These are phyloP conservation scores for Sordariomycetes sp. DNA, from an alignment of 2,329 filamentous ascomycete species.

Conservation along the genomic window DNA sequence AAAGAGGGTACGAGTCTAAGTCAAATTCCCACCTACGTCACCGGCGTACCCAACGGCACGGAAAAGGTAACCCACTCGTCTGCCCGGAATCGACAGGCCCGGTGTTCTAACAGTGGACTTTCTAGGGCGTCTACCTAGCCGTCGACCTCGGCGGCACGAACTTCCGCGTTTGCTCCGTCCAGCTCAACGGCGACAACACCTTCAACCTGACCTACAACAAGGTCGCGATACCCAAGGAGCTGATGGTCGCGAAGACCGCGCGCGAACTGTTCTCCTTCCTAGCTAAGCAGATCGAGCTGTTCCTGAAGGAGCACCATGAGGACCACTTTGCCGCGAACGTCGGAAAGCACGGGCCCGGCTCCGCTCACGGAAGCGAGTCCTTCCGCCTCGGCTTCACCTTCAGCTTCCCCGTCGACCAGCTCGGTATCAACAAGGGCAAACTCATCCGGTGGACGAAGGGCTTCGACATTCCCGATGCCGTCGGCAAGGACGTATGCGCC, in stretches of 20 bases:
- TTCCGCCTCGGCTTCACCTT: conserved; percentile 98
- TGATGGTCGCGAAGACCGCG: conserved; percentile 83
- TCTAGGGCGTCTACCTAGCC: conserved; percentile 82
- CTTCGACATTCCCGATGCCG: conserved; percentile 88
- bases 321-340: conserved; percentile 72
- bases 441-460: conserved; percentile 98
- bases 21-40: conserved; percentile 97
- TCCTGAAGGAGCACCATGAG: conserved; percentile 77
- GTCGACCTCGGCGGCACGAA: conserved; percentile 98
- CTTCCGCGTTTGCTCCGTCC: conserved; percentile 93
- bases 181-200: conserved; percentile 86
- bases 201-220: conserved; percentile 92
- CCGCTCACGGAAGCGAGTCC: conserved; percentile 49
- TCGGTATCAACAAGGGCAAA: conserved; percentile 88
- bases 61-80: conserved; percentile 66
- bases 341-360: conserved; percentile 28
- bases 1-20: conserved; percentile 73
- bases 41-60: conserved; percentile 88
- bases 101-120: conserved; percentile 2
- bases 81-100: neutral
- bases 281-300: conserved; percentile 82
- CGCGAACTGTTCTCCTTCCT: conserved; percentile 86
- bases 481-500: conserved; percentile 90
- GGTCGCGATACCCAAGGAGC: conserved; percentile 75
- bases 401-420: conserved; percentile 90